Percentiles rank a stretch among this genome's conserved stretches.
These are phyloP conservation scores for Penicillium hesseltinei DNA, from an alignment of 2,329 filamentous ascomycete species.

Conservation along the genomic window DNA sequence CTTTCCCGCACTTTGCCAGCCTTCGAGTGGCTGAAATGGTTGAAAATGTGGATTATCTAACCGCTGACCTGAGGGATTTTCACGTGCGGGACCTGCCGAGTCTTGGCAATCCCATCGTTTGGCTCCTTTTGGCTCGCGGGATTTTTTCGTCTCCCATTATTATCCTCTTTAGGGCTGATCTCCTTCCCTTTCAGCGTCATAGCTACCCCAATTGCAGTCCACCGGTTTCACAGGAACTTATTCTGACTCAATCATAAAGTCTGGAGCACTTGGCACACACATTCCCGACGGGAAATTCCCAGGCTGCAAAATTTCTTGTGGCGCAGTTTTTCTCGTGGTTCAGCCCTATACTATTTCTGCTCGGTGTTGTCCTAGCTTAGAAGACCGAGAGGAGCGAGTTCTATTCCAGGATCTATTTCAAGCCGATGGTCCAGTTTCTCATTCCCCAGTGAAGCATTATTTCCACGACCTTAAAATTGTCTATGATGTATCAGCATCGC, in stretches of 20 bases:
- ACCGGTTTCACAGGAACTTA: background rate
- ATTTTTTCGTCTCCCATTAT: background rate
- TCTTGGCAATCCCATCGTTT: background rate
- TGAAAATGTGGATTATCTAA: background rate
- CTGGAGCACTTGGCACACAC: background rate
- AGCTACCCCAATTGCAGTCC: background rate
- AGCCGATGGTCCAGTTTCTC: background rate
- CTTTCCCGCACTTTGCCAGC: background rate
- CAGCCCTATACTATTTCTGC: constrained; percentile 2
- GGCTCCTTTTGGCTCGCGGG: background rate
- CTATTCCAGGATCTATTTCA: background rate
- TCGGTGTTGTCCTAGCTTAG: background rate
- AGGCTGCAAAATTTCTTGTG: constrained; percentile 1
- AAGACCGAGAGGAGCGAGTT: background rate
- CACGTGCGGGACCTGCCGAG: background rate
- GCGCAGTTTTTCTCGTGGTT: background rate
- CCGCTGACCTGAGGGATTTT: constrained; percentile 4
- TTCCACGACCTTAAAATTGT: background rate
- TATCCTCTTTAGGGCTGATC: constrained; percentile 1
- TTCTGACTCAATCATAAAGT: background rate
- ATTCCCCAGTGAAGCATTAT: background rate
- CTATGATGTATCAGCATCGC: background rate
- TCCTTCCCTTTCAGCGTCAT: background rate
- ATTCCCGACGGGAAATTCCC: background rate
- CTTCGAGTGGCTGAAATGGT: background rate